A percentile compares a stretch with the other conserved stretches of the same genome.
phyloP scores from a whole-genome alignment of 495 filamentous ascomycete species.

The Coniosporium apollinis region DNA sequence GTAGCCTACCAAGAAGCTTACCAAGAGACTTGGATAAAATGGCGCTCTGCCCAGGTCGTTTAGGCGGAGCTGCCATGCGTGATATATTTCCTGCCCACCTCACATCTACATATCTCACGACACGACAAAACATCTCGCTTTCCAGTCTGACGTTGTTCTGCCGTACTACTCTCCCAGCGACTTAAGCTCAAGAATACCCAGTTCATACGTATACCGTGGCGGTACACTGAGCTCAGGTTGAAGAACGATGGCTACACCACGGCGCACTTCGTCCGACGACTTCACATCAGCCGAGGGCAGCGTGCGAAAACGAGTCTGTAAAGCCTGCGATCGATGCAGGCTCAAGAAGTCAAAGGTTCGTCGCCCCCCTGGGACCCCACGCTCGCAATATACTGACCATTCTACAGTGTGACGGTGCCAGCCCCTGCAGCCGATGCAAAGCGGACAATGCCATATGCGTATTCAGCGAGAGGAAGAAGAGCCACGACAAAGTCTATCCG shows the following conservation, averaged over 20 bases:
- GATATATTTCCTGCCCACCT: no score
- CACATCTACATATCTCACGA: no score
- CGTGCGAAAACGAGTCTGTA: conserved; percentile 44
- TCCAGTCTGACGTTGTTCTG: no score
- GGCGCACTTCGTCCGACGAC: background rate
- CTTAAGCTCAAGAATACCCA: no score
- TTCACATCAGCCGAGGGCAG: conserved; percentile 15
- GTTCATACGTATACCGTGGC: no score
- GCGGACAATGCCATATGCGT: conserved; percentile 27
- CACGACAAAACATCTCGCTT: no score
- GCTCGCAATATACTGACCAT: background rate
- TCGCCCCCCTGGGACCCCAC: background rate
- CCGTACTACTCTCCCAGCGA: no score
- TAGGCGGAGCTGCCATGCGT: no score
- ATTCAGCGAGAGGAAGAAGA: conserved; percentile 26
- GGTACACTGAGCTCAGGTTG: no score
- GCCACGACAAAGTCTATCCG: conserved; percentile 28
- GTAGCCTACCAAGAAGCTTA: no score
- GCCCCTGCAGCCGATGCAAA: conserved; percentile 50
- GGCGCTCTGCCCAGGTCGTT: no score
- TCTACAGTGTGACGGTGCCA: conserved; percentile 46
- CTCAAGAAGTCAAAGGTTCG: conserved; percentile 57
- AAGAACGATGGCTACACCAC: background rate
- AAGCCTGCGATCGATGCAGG: conserved; percentile 52
- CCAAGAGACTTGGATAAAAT: no score